A percentile compares a stretch with the other conserved stretches of the same genome.
Conservation (phyloP, 768 basidiomycete species). For the Psilocybe sp. region DNA sequence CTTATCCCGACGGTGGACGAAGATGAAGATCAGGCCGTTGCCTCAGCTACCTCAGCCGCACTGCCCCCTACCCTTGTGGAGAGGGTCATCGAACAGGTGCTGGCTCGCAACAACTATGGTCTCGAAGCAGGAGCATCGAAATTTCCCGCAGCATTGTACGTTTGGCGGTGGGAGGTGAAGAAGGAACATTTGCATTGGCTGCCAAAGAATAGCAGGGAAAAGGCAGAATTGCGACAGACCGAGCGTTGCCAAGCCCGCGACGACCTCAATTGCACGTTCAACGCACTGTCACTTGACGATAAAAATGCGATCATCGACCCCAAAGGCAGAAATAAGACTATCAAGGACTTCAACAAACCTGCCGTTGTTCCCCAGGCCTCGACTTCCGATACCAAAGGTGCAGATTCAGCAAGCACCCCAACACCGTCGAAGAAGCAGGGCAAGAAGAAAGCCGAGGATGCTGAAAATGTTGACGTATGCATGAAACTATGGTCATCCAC, state of each 20-base stretch:
- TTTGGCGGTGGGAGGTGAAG: conserved; percentile 89
- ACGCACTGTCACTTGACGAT: conserved; percentile 56
- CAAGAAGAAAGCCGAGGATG: conserved; percentile 29
- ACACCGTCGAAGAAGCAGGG: conserved; percentile 30
- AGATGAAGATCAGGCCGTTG: conserved; percentile 41
- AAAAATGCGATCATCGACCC: conserved; percentile 52
- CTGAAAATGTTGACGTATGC: conserved; percentile 40
- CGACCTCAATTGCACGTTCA: conserved; percentile 52
- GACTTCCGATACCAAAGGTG: conserved; percentile 22
- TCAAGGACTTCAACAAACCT: conserved; percentile 30
- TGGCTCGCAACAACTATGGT: conserved; percentile 80
- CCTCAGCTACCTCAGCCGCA: conserved; percentile 31
- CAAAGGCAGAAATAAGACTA: conserved; percentile 33
- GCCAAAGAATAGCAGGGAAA: conserved; percentile 63
- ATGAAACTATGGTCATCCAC: background rate
- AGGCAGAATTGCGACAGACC: conserved; percentile 52
- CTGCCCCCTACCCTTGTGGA: conserved; percentile 60
- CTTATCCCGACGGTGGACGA: conserved; percentile 66
- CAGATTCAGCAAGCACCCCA: conserved; percentile 21
- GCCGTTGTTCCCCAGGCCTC: conserved; percentile 3
- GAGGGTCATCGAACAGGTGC: conserved; percentile 56
- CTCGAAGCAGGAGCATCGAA: conserved; percentile 53
- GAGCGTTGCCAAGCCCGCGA: conserved; percentile 67
- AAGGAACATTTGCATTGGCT: conserved; percentile 57
- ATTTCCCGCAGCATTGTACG: conserved; percentile 58